Conservation (phyloP, 1,139 yeast species). For the Kodamaea arcana region DNA sequence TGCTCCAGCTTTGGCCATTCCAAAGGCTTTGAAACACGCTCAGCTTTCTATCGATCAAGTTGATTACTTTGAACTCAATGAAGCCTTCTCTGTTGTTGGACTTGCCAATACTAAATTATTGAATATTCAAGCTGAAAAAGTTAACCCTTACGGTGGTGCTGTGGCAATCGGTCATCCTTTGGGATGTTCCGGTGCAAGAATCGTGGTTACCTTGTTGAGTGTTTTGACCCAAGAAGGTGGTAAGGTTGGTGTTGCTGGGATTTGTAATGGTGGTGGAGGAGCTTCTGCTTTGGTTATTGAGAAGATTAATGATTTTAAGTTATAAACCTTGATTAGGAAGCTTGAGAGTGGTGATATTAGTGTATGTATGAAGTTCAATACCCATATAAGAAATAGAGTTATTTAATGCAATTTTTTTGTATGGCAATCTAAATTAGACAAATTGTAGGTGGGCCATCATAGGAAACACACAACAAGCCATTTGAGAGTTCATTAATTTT, state of each 20-base stretch:
- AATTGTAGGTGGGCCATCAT: too few relatives aligned
- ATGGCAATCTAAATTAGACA: too few relatives aligned
- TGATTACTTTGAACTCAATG: slow-evolving; percentile 88
- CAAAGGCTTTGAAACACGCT: slow-evolving; percentile 92
- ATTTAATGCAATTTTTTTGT: too few relatives aligned
- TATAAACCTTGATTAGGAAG: too few relatives aligned
- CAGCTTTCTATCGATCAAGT: slow-evolving; percentile 54
- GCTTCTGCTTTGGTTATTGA: slow-evolving; percentile 83
- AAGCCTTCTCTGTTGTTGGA: slow-evolving; percentile 96
- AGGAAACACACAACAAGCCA: too few relatives aligned
- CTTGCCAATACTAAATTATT: slow-evolving; percentile 80
- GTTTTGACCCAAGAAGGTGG: slow-evolving; percentile 81
- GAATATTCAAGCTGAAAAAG: slow-evolving; percentile 59
- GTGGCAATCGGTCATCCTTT: slow-evolving; percentile 97
- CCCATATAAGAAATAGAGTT: too few relatives aligned
- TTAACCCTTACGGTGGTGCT: slow-evolving; percentile 97
- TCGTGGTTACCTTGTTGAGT: slow-evolving; percentile 76
- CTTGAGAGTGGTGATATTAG: too few relatives aligned
- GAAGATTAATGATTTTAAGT: slow-evolving; percentile 26
- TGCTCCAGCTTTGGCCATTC: slow-evolving; percentile 90
- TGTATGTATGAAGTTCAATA: too few relatives aligned
- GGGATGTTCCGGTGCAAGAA: slow-evolving; percentile 97
- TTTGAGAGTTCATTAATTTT: too few relatives aligned
- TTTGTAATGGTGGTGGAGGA: slow-evolving; percentile 99
- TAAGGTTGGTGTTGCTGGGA: slow-evolving; percentile 88